These are phyloP conservation scores for Suillus cothurnatus DNA, from an alignment of 768 basidiomycete genomes.

Conservation along the genomic window DNA sequence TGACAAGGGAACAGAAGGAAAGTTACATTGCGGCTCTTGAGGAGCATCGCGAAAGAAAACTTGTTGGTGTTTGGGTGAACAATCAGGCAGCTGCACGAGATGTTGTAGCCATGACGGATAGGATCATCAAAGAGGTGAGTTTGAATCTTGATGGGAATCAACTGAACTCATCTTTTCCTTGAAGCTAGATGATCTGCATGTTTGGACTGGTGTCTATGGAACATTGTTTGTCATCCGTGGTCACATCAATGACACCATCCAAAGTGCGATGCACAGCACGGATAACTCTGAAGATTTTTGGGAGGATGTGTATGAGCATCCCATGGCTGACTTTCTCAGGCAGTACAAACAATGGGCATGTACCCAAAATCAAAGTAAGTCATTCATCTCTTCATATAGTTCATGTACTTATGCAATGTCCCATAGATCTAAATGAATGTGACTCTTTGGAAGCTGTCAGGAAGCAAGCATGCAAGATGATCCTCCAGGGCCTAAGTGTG, in stretches of 20 bases:
- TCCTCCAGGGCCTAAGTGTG: constrained; percentile 14
- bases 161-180: too few relatives aligned
- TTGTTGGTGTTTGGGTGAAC: neutral
- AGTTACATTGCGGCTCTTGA: neutral
- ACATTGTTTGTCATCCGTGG: too few relatives aligned
- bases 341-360: constrained; percentile 17
- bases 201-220: too few relatives aligned
- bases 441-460: constrained; percentile 5
- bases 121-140: too few relatives aligned
- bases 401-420: neutral
- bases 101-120: neutral
- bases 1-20: neutral
- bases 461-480: constrained; percentile 8
- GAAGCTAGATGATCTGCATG: too few relatives aligned
- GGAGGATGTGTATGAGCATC: too few relatives aligned
- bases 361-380: constrained; percentile 11
- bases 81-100: constrained; percentile 6
- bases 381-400: neutral
- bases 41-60: constrained; percentile 5
- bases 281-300: too few relatives aligned
- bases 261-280: too few relatives aligned
- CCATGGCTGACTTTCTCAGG: neutral
- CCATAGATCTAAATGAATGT: neutral
- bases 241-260: too few relatives aligned
- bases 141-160: too few relatives aligned